Conservation (phyloP, 805 yeast genomes). For the Barnettozyma salicaria region DNA sequence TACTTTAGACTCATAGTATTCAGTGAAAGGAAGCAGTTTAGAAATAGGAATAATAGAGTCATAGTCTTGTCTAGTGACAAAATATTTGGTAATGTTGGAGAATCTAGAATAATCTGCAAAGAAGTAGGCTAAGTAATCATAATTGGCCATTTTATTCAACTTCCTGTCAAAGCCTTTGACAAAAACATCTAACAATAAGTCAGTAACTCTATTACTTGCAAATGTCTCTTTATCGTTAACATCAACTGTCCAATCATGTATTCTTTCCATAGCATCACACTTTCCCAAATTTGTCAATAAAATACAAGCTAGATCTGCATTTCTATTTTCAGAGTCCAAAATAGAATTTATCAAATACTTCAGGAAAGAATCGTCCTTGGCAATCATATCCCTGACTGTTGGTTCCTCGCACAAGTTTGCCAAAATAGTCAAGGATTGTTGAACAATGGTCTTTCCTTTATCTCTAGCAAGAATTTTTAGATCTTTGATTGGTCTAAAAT, state of each 20-base stretch:
- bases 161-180: constrained; percentile 75
- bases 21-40: constrained; percentile 79
- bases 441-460: constrained; percentile 48
- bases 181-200: constrained; percentile 81
- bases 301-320: constrained; percentile 80
- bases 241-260: constrained; percentile 38
- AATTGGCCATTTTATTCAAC: constrained; percentile 66
- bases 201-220: constrained; percentile 55
- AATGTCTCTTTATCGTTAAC: constrained; percentile 43
- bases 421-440: constrained; percentile 69
- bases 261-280: constrained; percentile 51
- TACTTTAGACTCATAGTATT: constrained; percentile 65
- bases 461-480: constrained; percentile 55
- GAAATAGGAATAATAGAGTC: constrained; percentile 75
- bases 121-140: constrained; percentile 78
- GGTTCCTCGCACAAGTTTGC: constrained; percentile 76
- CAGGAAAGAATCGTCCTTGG: constrained; percentile 54
- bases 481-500: constrained; percentile 66
- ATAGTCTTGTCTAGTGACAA: constrained; percentile 63
- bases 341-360: constrained; percentile 44
- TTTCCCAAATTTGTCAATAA: constrained; percentile 83
- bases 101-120: constrained; percentile 88
- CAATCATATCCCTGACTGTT: constrained; percentile 57
- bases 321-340: constrained; percentile 49
- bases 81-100: constrained; percentile 66